Evolutionary conservation across 2,329 filamentous ascomycete species (phyloP).

Genomic region (Talaromyces pinophilus): DNA sequence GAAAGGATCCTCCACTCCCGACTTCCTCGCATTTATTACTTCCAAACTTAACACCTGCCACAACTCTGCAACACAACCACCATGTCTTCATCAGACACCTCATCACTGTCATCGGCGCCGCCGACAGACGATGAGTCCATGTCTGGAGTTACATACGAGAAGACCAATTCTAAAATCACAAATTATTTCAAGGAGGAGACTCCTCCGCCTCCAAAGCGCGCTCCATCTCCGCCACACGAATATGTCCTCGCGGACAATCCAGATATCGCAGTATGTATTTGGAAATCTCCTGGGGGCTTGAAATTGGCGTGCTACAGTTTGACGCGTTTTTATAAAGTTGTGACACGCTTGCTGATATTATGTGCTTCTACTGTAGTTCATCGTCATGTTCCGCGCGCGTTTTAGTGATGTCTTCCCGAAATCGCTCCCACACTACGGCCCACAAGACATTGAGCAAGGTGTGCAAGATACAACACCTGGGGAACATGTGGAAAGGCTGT

Average conservation of each 20-base stretch:
- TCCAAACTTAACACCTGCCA: conserved; percentile 34
- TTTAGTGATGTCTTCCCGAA: conserved; percentile 88
- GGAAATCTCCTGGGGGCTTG: conserved; percentile 18
- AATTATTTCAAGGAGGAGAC: conserved; percentile 56
- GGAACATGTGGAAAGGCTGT: conserved; percentile 79
- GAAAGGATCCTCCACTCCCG: conserved; percentile 28
- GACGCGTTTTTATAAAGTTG: conserved; percentile 25
- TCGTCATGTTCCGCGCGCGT: conserved; percentile 95
- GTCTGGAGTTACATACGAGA: conserved; percentile 36
- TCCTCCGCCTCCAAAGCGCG: conserved; percentile 73
- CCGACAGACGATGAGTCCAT: conserved; percentile 60
- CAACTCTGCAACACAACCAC: conserved; percentile 31
- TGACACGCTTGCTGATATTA: conserved; percentile 21
- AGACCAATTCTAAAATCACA: conserved; percentile 45
- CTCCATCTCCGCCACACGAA: conserved; percentile 86
- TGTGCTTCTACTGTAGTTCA: conserved; percentile 65
- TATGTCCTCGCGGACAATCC: conserved; percentile 86
- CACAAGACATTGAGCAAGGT: conserved; percentile 90
- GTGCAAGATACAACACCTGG: conserved; percentile 76
- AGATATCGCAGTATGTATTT: conserved; percentile 79
- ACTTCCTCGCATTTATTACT: conserved; percentile 22
- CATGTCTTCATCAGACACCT: conserved; percentile 57
- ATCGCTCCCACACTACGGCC: conserved; percentile 84
- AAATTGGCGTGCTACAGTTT: conserved; percentile 39
- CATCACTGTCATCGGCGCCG: conserved; percentile 60